These are phyloP conservation scores for Stellera chamaejasme DNA, from an alignment of 345 rosid species.

Conservation along the genomic window DNA sequence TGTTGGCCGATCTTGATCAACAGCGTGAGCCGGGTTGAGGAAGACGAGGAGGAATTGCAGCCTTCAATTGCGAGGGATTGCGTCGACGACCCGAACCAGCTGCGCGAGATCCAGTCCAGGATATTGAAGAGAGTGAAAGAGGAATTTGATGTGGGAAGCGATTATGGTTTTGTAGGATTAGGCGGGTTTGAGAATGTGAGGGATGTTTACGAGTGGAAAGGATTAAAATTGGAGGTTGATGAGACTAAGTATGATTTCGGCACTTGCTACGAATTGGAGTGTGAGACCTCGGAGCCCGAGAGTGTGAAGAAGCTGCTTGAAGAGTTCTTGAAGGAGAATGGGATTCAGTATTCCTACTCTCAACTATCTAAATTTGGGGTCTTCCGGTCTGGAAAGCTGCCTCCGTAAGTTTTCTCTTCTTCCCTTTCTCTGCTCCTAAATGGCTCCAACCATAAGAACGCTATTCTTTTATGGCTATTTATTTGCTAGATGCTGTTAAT, in stretches of 20 bases:
- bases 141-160: conserved; percentile 49
- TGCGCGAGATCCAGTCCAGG: conserved; percentile 41
- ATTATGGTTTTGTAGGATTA: conserved; percentile 50
- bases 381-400: conserved; percentile 69
- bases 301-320: conserved; percentile 52
- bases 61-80: conserved; percentile 29
- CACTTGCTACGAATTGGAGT: conserved; percentile 65
- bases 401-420: conserved; percentile 16
- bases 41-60: conserved; percentile 78
- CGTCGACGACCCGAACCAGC: conserved; percentile 35
- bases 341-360: conserved; percentile 44
- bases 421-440: too few species aligned
- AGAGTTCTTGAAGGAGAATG: conserved; percentile 47
- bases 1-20: conserved; percentile 46
- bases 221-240: conserved; percentile 73
- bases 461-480: too few species aligned
- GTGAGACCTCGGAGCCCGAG: conserved; percentile 75
- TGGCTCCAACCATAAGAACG: too few species aligned
- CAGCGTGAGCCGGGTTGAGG: conserved; percentile 83
- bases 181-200: conserved; percentile 86
- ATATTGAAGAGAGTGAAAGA: conserved; percentile 53
- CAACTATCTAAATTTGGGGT: conserved; percentile 67
- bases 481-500: too few species aligned
- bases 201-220: conserved; percentile 57
- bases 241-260: conserved; percentile 74